Evolutionary conservation across 371 early-diverging fungal species (phyloP).

Genomic region (Choanephora cucurbitarum): DNA sequence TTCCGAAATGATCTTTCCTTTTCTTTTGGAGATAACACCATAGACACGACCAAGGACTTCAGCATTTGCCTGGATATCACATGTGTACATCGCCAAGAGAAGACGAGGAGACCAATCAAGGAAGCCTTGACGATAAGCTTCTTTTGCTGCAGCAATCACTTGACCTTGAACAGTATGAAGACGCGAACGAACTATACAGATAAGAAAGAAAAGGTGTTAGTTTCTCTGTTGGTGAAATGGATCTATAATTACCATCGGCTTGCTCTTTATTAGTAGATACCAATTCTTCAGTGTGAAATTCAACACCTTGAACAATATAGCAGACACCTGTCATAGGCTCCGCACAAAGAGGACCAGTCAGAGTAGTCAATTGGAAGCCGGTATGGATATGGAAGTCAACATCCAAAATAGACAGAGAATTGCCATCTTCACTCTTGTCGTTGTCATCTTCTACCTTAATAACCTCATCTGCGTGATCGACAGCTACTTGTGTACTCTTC

Average conservation of each 20-base stretch:
- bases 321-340: constrained; percentile 92
- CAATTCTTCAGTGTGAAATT: constrained; percentile 41
- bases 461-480: constrained; percentile 40
- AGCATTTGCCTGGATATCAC: constrained; percentile 93
- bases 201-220: background rate
- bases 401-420: constrained; percentile 52
- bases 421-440: constrained; percentile 14
- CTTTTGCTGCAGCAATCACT: constrained; percentile 85
- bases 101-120: constrained; percentile 94
- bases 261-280: constrained; percentile 24
- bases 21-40: constrained; percentile 85
- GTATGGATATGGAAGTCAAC: constrained; percentile 81
- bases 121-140: constrained; percentile 83
- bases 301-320: constrained; percentile 81
- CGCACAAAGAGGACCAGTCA: constrained; percentile 90
- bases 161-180: constrained; percentile 76
- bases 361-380: constrained; percentile 94
- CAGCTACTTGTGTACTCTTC: constrained; percentile 16
- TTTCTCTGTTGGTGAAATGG: background rate
- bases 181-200: constrained; percentile 47
- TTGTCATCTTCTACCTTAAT: constrained; percentile 28
- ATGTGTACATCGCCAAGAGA: constrained; percentile 92
- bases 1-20: constrained; percentile 88
- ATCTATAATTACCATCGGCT: constrained; percentile 25
- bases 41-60: constrained; percentile 97